phyloP scores from a whole-genome alignment of 1,139 yeast species.

The Lodderomyces beijingensis region DNA sequence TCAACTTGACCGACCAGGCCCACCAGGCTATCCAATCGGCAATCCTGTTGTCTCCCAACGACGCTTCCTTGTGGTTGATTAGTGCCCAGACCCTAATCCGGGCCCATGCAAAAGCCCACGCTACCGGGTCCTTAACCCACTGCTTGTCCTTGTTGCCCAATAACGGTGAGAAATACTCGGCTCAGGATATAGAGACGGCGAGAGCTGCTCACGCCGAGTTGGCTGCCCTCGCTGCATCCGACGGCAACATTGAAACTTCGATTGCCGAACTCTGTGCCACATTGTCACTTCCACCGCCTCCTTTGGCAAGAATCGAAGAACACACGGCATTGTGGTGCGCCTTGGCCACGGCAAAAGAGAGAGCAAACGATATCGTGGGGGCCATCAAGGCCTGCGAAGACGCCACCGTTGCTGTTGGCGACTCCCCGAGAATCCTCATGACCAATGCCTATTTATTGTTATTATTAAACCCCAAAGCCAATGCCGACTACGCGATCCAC shows the following conservation, averaged over 20 bases:
- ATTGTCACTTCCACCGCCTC: constrained; percentile 46
- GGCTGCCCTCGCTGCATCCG: constrained; percentile 50
- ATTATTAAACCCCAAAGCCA: constrained; percentile 15
- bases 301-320: constrained; percentile 40
- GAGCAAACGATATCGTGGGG: constrained; percentile 44
- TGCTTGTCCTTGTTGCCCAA: constrained; percentile 36
- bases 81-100: constrained; percentile 45
- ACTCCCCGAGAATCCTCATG: constrained; percentile 39
- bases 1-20: constrained; percentile 49
- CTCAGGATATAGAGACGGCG: constrained; percentile 40
- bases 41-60: constrained; percentile 36
- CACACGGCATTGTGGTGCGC: constrained; percentile 52
- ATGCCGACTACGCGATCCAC: constrained; percentile 28
- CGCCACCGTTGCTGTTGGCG: constrained; percentile 42
- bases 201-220: constrained; percentile 51
- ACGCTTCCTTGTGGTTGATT: constrained; percentile 43
- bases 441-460: constrained; percentile 46
- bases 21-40: constrained; percentile 46
- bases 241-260: constrained; percentile 44
- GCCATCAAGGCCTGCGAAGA: constrained; percentile 47
- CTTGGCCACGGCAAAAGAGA: constrained; percentile 45
- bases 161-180: constrained; percentile 17
- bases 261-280: constrained; percentile 47
- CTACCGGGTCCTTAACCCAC: constrained; percentile 43
- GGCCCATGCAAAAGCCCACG: constrained; percentile 39